These are phyloP conservation scores for Trapa incisa DNA, from an alignment of 345 rosid genomes.

Conservation along the genomic window DNA sequence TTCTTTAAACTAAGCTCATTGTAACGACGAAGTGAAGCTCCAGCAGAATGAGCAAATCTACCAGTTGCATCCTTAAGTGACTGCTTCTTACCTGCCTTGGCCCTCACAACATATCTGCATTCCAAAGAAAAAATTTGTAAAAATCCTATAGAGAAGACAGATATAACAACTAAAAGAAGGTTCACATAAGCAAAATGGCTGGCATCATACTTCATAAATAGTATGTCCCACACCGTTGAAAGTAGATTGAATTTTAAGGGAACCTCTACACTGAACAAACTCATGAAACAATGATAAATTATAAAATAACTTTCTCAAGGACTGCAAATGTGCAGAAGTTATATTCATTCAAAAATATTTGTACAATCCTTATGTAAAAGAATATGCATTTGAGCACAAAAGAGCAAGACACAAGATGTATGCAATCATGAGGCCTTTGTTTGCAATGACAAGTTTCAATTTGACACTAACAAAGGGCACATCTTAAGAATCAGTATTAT, in stretches of 20 bases:
- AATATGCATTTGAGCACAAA: background rate
- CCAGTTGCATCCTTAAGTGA: slow-evolving; percentile 84
- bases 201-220: background rate
- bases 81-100: slow-evolving; percentile 95
- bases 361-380: background rate
- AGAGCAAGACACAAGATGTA: background rate
- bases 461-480: background rate
- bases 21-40: slow-evolving; percentile 90
- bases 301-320: background rate
- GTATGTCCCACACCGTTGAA: background rate
- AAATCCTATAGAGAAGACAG: background rate
- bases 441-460: background rate
- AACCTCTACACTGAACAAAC: background rate
- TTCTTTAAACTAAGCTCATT: slow-evolving; percentile 87
- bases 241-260: background rate
- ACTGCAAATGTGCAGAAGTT: background rate
- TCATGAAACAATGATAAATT: background rate
- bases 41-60: slow-evolving; percentile 79
- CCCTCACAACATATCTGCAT: slow-evolving; percentile 86
- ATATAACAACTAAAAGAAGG: background rate
- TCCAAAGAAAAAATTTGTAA: slow-evolving; percentile 4
- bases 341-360: no score
- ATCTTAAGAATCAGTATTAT: background rate
- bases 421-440: background rate
- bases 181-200: background rate